Base-by-base conservation (phyloP, 768 basidiomycete genomes). In the Boletus sp. region DNA sequence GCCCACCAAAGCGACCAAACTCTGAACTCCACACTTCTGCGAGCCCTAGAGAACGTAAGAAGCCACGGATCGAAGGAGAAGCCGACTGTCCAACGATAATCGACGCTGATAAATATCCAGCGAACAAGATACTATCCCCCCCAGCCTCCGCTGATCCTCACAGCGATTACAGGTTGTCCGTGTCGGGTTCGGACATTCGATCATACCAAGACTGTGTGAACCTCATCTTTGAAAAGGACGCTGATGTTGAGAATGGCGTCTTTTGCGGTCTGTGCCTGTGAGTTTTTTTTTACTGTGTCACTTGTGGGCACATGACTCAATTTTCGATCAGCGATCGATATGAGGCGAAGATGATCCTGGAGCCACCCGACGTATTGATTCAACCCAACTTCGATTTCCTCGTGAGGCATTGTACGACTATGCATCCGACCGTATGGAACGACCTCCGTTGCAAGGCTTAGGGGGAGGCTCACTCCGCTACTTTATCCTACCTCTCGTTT, bases 221-320 rank as follows among this genome's bases (percentile, higher is more conserved):
- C 38, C 47, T 67, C 42, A 69, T 72, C 51, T 75, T 72, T 46
- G 71, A 68, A 47, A 56, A 56, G 48, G 70, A 73, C 33, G 70
- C 69, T 23, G 54, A 72, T 34, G 34, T 71, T 23, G 54, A 60
- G 49, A 39, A 66, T 40, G 70, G 67, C 13, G 49, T 63, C 13
- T 72, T 71, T 39, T 85, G 84, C 53, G 70, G 64, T 46, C 69
- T 83, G 34, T 86, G 84, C 78, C 59, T 70, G 84, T 83, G 50
- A 67, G 83, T 75, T 47, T 27, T 27, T 27, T 15, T 52, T 25
- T 25, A 25, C 5, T 50, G 7, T 42, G 25, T 35, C 13, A 13
- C n/a, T 10, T 25, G 4, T 21, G 30, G 21, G 7, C 5, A 15
- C 15, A 40, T 29, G 41, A 29, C 44, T 56, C 35, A 50, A 47